phyloP scores from a whole-genome alignment of 2,329 filamentous ascomycete species.

The Epichloe hybrida region DNA sequence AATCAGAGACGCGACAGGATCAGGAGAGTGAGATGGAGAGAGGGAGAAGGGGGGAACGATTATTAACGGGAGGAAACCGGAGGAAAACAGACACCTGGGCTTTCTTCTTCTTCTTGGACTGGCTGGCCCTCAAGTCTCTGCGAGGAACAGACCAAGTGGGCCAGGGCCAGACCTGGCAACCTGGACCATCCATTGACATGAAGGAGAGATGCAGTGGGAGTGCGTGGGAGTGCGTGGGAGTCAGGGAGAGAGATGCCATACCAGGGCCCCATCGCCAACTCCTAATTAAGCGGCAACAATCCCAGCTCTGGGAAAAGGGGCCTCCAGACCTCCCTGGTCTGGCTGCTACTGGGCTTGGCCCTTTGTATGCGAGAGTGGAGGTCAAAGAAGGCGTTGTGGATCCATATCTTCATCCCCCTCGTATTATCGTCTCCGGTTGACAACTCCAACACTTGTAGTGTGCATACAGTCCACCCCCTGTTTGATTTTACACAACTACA shows the following conservation, averaged over 20 bases:
- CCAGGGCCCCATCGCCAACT: conserved; percentile 3
- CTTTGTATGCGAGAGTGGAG: too few species aligned
- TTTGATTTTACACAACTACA: too few species aligned
- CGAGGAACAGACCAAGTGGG: conserved; percentile 7
- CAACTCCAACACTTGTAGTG: too few species aligned
- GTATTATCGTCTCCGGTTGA: too few species aligned
- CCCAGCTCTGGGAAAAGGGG: neutral
- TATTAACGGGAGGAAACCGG: neutral
- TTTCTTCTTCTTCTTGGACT: conserved; percentile 3
- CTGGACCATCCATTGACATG: neutral
- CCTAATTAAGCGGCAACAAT: neutral
- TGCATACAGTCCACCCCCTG: too few species aligned
- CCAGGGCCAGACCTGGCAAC: conserved; percentile 2
- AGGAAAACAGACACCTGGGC: neutral
- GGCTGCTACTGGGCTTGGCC: too few species aligned
- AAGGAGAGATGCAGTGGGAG: neutral
- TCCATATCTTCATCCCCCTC: too few species aligned
- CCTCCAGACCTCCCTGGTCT: too few species aligned
- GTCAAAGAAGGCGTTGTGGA: too few species aligned
- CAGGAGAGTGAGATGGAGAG: conserved; percentile 13
- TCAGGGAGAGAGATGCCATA: neutral
- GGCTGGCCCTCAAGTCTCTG: neutral
- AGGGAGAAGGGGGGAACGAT: conserved; percentile 1
- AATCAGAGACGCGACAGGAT: conserved; percentile 12
- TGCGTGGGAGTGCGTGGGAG: neutral